Evolutionary conservation across 306 rosid genomes (phyloP).

Genomic region (Coriaria nepalensis): DNA sequence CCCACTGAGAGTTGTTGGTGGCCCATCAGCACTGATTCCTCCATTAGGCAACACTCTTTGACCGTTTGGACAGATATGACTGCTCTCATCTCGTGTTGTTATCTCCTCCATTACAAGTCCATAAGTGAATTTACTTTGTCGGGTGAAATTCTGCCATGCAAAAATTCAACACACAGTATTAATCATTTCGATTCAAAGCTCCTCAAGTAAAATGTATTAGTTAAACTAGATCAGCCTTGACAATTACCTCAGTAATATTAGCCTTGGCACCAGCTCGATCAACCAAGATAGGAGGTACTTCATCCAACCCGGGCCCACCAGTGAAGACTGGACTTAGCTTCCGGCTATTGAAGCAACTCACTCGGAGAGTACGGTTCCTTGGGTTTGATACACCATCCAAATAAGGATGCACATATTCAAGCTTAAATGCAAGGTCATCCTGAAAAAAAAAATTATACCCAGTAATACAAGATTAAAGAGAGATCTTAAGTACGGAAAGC

Average conservation of each 20-base stretch:
- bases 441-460: conserved; percentile 8
- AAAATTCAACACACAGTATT: background rate
- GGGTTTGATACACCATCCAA: conserved; percentile 68
- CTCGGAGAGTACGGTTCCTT: conserved; percentile 65
- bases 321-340: conserved; percentile 93
- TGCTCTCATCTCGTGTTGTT: conserved; percentile 78
- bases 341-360: conserved; percentile 89
- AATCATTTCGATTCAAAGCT: background rate
- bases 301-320: conserved; percentile 93
- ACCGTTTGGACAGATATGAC: conserved; percentile 60
- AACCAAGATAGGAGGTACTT: conserved; percentile 92
- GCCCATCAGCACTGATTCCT: conserved; percentile 83
- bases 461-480: too few species aligned
- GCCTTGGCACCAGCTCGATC: conserved; percentile 86
- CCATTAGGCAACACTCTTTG: conserved; percentile 80
- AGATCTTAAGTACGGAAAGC: too few species aligned
- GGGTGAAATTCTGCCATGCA: conserved; percentile 58
- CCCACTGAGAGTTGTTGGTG: conserved; percentile 96
- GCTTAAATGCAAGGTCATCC: conserved; percentile 94
- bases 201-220: conserved; percentile 5
- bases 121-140: conserved; percentile 94
- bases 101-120: conserved; percentile 96
- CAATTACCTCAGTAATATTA: conserved; percentile 73
- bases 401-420: conserved; percentile 88
- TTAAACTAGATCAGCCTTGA: background rate